Evolutionary conservation across 1,284 basidiomycete genomes (phyloP), one percentile per base, ranked within the genome.

Genomic region (Dichomitus squalens): DNA sequence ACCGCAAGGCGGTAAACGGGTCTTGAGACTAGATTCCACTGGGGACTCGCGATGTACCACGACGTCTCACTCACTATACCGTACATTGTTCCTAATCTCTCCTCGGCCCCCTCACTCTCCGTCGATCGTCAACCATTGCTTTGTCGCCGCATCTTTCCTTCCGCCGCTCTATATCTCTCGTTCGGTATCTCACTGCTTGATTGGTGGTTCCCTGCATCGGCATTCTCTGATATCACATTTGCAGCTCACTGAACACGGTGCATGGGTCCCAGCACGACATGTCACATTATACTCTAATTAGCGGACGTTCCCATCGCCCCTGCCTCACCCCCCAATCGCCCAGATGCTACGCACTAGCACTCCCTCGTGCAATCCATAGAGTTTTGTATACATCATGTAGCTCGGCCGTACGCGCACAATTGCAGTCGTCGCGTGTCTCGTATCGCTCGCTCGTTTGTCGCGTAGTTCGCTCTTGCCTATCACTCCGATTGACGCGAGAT

Each of bases 1-100:
- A 93, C 70, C 87, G 87, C 64, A 81, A 84, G 71, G 87, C 87
- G 41, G 70, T 77, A 29, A 80, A 76, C 64, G 69, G 64, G 29
- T 65, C 72, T 36, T 74, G 41, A 62, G 66, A 35, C 12, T 11
- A n/a, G 12, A 6, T 33, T 33, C 12, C n/a, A n/a, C n/a, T n/a
- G n/a, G 31, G 31, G 31, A 33, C 16, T 49, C 4, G 4, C 31
- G 36, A 14, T 39, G 18, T 36, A 36, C 23, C 41, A 33, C 44
- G 31, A 14, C 6, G 46, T 25, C 14, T 8, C 33, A 40, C 36
- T 31, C n/a, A 31, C 29, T 20, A 7, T 51, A 52, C 34, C 41
- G 39, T 54, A 52, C 18, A 31, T 25, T 48, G 50, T 27, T 36
- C 29, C 43, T 51, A 52, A 47, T 52, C 16, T 8, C 25, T 29